Evolutionary conservation across 805 yeast genomes (phyloP), one percentile per base, ranked within the genome.

Genomic region (Ogataea populi-albae): DNA sequence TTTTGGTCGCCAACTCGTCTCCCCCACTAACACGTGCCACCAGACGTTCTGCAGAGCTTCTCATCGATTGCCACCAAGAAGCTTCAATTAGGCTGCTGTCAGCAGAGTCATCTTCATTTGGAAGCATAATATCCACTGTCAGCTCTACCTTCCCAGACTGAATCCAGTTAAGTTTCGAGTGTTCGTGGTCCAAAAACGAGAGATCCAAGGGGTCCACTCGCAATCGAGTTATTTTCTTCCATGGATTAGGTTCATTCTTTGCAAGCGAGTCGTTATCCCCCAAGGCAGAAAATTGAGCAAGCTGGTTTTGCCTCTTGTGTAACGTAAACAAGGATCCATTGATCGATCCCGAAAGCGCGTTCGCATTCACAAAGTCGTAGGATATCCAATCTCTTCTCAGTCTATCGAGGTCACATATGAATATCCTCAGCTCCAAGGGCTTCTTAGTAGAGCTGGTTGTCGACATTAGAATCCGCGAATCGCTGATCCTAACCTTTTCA

Each of bases 301-400:
- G 59, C 37, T 73, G 71, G 41, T 73, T 71, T 52, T 83, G 91
- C 47, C 84, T 74, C 52, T 82, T 82, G 49, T 84, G 93, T 16
- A 85, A 69, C 1, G 88, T 81, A 60, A 84, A 83, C 57, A 85
- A 65, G 1, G 93, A 77, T 35, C 81, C 81, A 50, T 83, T 81
- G 10, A 84, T 66, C 0, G 89, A 76, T 0, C 94, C 94, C 11
- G 84, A 77, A 21, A 81, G 77, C 32, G 80, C 77, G 37, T 70
- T 69, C 10, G 88, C 86, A 53, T 78, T 79, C 60, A 84, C 71
- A 35, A 84, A 69, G 55, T 85, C 93, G 37, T 79, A 62, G 27
- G 81, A 59, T 19, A 79, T 48, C 67, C 82, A 71, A 35, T 72
- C 68, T 6, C 78, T 69, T 27, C 86, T 64, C 25, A 85, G 54